Conservation (phyloP, 2,329 filamentous ascomycete species). For the Aspergillus sp. region DNA sequence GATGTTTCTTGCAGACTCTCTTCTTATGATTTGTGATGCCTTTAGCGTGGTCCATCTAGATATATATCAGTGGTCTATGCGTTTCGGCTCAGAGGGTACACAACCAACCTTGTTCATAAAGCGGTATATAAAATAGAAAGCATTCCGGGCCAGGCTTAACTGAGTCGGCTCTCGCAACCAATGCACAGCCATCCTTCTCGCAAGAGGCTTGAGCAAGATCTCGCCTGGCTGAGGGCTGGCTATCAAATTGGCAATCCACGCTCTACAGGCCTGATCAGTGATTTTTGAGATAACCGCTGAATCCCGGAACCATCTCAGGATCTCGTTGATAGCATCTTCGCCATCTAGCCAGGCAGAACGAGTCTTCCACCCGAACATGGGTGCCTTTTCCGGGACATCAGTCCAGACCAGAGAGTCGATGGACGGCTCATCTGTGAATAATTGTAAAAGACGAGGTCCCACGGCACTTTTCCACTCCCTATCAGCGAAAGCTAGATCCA, state of each 20-base stretch:
- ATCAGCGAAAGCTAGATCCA: conserved; percentile 18
- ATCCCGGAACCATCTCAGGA: conserved; percentile 18
- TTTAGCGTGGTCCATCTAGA: too few relatives aligned
- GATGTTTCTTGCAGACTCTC: background rate
- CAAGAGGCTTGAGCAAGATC: conserved; percentile 13
- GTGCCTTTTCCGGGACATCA: conserved; percentile 1
- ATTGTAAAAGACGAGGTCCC: conserved; percentile 14
- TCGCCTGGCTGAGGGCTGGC: conserved; percentile 10
- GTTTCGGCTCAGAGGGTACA: too few relatives aligned
- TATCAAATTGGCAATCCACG: conserved; percentile 16
- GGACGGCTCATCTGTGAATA: conserved; percentile 14
- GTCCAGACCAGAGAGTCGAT: conserved; percentile 14
- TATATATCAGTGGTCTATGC: too few relatives aligned
- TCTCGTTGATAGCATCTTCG: conserved; percentile 5
- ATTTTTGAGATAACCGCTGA: conserved; percentile 16
- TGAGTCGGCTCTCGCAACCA: conserved; percentile 12
- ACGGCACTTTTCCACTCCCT: conserved; percentile 15
- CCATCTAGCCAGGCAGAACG: conserved; percentile 14
- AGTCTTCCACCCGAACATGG: conserved; percentile 8
- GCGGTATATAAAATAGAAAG: conserved; percentile 10
- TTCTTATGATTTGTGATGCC: conserved; percentile 1
- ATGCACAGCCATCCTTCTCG: conserved; percentile 17
- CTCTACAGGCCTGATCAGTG: conserved; percentile 5
- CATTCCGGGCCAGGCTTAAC: conserved; percentile 4
- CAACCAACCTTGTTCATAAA: conserved; percentile 9